Base-by-base conservation (phyloP, 805 yeast genomes). In the Kregervanrija fluxuum region DNA sequence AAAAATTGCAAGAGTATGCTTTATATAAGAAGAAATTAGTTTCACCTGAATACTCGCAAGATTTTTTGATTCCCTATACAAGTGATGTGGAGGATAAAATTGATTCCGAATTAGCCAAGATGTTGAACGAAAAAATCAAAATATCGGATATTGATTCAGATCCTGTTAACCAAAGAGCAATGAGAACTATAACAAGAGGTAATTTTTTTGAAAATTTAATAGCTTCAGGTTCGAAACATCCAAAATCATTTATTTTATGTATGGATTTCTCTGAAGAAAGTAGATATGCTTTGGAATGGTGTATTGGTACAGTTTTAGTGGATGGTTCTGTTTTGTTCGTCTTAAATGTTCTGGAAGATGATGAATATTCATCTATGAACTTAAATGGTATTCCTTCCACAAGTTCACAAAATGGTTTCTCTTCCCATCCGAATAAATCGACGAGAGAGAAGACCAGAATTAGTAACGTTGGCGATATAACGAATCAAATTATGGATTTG, bases 251-350 rank as follows among this genome's bases (percentile, higher is more conserved):
- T 61, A 64, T 89, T 40, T 73, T 88, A 15, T 87, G 93, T 56
- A 76, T 84, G 68, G 96, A 90, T 60, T 74, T 84, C 50, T 80
- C 91, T 3, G 84, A 87, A 0, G 96, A 88, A 59, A 82, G 95
- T 2, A 71, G 73, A 34, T 85, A 84, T 61, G 93, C 96, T 0
- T 69, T 90, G 16, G 93, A 87, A 55, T 89, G 96, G 85, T 77
- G 89, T 37, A 71, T 90, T 53, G 97, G 97, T 2, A 77, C 95
- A 0, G 82, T 88, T 0, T 70, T 89, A 39, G 83, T 81, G 16
- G 89, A 86, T 56, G 93, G 93, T 0, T 84, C 88, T 43, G 87
- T 89, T 0, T 64, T 89, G 44, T 86, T 85, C 59, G 76, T 87
- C 15, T 78, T 87, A 22, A 75, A 77, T 52, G 82, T 77, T 11